Evolutionary conservation across 805 yeast genomes (phyloP).

Genomic region (Kurtzmaniella cleridarum): DNA sequence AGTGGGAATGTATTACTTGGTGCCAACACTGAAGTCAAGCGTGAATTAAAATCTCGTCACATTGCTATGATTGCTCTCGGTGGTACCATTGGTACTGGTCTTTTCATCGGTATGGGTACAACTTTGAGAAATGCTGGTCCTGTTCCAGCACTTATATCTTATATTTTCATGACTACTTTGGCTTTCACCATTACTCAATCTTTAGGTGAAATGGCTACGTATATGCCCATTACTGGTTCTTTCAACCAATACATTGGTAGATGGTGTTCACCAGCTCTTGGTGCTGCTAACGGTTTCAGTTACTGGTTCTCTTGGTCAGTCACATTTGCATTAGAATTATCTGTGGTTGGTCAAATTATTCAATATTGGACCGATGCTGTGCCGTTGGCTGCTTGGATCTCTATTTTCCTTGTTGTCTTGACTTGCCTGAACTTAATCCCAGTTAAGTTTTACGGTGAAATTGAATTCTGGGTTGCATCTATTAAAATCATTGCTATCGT

Average conservation of each 20-base stretch:
- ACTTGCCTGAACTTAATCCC: conserved; percentile 56
- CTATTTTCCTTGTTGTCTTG: conserved; percentile 56
- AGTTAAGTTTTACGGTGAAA: conserved; percentile 66
- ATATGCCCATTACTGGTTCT: conserved; percentile 63
- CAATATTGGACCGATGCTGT: conserved; percentile 64
- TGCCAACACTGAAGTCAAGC: conserved; percentile 36
- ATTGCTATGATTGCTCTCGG: conserved; percentile 74
- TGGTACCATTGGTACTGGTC: conserved; percentile 77
- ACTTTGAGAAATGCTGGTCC: conserved; percentile 62
- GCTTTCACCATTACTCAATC: conserved; percentile 66
- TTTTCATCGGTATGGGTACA: conserved; percentile 59
- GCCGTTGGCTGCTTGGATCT: conserved; percentile 69
- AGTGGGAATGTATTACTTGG: conserved; percentile 4
- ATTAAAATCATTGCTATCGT: conserved; percentile 62
- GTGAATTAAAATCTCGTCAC: conserved; percentile 62
- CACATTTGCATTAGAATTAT: conserved; percentile 69
- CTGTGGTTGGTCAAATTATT: conserved; percentile 63
- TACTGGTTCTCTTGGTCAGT: conserved; percentile 79
- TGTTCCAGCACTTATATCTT: conserved; percentile 59
- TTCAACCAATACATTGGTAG: conserved; percentile 66
- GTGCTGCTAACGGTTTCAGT: conserved; percentile 67
- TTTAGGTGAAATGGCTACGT: conserved; percentile 78
- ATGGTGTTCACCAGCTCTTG: conserved; percentile 65
- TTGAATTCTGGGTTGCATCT: conserved; percentile 70
- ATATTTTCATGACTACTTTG: conserved; percentile 58